Conservation (phyloP, 2,329 filamentous ascomycete genomes). For the Cladosporium austrohemisphaericum region DNA sequence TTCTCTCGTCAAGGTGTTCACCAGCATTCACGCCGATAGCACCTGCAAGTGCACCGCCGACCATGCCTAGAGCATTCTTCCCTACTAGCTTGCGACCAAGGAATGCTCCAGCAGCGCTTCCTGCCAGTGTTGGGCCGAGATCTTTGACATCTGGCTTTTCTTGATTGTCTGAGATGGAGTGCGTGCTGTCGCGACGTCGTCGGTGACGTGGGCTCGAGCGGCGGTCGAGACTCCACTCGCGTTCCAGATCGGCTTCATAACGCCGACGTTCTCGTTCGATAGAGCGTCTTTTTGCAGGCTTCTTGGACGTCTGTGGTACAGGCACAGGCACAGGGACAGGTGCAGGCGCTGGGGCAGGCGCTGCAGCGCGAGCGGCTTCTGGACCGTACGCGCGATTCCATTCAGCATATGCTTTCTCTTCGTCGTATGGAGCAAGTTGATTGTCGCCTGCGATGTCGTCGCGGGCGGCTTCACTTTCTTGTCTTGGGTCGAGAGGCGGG, state of each 20-base stretch:
- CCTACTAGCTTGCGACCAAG: constrained; percentile 11
- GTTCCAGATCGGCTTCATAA: constrained; percentile 31
- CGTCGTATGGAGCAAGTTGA: constrained; percentile 15
- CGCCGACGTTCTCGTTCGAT: neutral
- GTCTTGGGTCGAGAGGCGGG: neutral
- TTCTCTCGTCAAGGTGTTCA: constrained; percentile 10
- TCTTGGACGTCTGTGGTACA: constrained; percentile 36
- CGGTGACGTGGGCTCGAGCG: constrained; percentile 53
- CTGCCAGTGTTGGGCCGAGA: constrained; percentile 8
- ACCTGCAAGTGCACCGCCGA: constrained; percentile 15
- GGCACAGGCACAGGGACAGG: constrained; percentile 21
- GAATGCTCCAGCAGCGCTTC: constrained; percentile 10
- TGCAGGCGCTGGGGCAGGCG: neutral
- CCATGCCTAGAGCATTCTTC: constrained; percentile 9
- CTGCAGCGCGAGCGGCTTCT: neutral
- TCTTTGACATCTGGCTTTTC: neutral
- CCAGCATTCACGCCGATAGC: constrained; percentile 11
- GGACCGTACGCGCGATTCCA: constrained; percentile 14
- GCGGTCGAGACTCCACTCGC: constrained; percentile 43
- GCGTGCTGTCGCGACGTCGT: constrained; percentile 43
- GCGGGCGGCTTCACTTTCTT: neutral
- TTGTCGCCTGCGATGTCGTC: neutral
- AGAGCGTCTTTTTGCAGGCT: neutral
- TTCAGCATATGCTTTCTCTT: constrained; percentile 16
- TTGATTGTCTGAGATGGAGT: constrained; percentile 44